Evolutionary conservation across 2,329 filamentous ascomycete species (phyloP), one percentile per base, ranked within the genome.

Genomic region (Fusarium incarnatum): DNA sequence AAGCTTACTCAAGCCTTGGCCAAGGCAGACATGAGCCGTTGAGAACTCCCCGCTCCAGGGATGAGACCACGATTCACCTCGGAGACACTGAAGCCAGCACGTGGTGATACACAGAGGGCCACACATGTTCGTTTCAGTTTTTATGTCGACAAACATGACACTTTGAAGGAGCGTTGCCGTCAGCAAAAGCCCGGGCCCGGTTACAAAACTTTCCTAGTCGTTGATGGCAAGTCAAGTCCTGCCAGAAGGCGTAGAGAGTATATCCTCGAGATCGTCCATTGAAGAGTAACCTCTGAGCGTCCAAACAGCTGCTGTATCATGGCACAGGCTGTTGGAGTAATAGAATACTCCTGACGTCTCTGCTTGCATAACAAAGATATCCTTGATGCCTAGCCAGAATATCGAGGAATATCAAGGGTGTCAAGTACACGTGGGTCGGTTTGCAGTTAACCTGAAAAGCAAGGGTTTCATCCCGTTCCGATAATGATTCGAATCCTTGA

Each of bases 121-220:
- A 55, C 77, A 80, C 77, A 80, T 56, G 11, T 28, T 42, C n/a
- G 37, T 60, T 56, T 52, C 18, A 61, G 37, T 12, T 53, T 18
- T 13, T 11, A 13, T 40, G 22, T 8, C n/a, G 12, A 25, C 13
- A 16, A 4, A 23, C 12, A 15, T 28, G 11, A 8, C 7, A 27
- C 4, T 41, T 48, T 9, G 25, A n/a, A 32, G 40, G 32, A 9
- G 22, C 13, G 27, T 71, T 72, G 83, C 80, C 62, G 80, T 80
- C 23, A 85, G 75, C 3, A 81, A 82, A 53, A 85, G 73, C 64
- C 85, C 83, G 16, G 63, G 84, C 3, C 83, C 83, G 7, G 83
- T 82, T 42, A 83, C 82, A 25, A 85, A 77, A 80, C 83, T 49
- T 42, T 34, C 22, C 16, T 20, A 18, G 13, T 11, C 13, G 18